A percentile compares a stretch with the other conserved stretches of the same genome.
These are phyloP conservation scores for Sporothrix brunneoviolacea DNA, from an alignment of 2,329 filamentous ascomycete genomes.

Conservation along the genomic window DNA sequence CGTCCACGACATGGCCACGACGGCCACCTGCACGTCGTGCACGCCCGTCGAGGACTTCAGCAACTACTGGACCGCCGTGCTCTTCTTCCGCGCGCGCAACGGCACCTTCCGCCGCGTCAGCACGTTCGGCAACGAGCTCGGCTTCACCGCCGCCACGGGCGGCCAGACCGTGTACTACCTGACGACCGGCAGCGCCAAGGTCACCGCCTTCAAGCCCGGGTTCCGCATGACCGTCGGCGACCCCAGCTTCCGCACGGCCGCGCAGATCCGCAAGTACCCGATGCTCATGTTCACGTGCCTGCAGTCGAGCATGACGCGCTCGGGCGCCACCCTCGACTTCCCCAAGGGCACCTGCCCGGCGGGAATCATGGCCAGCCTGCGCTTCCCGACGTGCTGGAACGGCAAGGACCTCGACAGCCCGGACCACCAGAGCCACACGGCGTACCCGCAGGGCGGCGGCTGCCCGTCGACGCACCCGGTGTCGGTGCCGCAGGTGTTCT, in stretches of 20 bases:
- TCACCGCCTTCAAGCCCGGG: conserved; percentile 38
- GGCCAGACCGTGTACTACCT: conserved; percentile 32
- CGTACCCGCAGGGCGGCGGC: conserved; percentile 11
- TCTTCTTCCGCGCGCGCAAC: conserved; percentile 23
- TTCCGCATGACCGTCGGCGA: conserved; percentile 39
- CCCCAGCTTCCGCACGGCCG: conserved; percentile 27
- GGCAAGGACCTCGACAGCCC: conserved; percentile 36
- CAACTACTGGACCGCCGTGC: conserved; percentile 22
- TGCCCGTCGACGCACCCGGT: conserved; percentile 13
- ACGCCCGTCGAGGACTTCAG: conserved; percentile 29
- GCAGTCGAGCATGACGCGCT: conserved; percentile 29
- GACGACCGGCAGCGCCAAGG: conserved; percentile 24
- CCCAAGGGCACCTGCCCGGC: conserved; percentile 27
- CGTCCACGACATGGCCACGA: conserved; percentile 20
- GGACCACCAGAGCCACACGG: conserved; percentile 15
- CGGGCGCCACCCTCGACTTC: conserved; percentile 31
- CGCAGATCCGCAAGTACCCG: conserved; percentile 29
- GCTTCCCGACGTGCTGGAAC: conserved; percentile 46
- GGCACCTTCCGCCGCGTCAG: conserved; percentile 21
- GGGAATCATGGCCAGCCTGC: conserved; percentile 35
- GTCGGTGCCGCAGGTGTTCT: conserved; percentile 15
- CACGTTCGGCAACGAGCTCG: conserved; percentile 22
- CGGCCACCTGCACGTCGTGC: conserved; percentile 26
- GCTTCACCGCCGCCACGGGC: conserved; percentile 24
- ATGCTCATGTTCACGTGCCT: conserved; percentile 39